Evolutionary conservation across 805 yeast species (phyloP), one percentile per base, ranked within the genome.

Genomic region (Ogataea degrootiae): DNA sequence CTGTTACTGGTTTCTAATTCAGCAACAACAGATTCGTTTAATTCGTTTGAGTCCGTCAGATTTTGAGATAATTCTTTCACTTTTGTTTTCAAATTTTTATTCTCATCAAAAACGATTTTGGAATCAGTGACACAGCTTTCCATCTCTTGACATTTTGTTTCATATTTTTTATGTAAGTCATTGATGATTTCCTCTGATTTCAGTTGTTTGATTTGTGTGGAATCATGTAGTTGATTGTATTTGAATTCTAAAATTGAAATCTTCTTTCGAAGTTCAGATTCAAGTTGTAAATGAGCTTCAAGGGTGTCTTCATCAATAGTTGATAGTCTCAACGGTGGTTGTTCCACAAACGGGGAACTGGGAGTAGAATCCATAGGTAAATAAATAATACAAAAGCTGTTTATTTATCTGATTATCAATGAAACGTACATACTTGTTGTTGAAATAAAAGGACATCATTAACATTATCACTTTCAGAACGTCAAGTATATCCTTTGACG

Each of bases 11-110:
- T 35, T 16, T 48, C 47, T 17, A 43, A 14, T 16, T 44, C 31
- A 42, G 46, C 34, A 22, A 53, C 53, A 22, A 45, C 4, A 15
- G 16, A 14, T 42, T 29, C 37, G 43, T 43, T 53, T 21, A 53
- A 47, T 6, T 29, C 41, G 3, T 23, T 43, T 9, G 39, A 8
- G n/a, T 19, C 31, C n/a, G 37, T 35, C 8, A 45, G 16, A 6
- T 26, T 35, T 6, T 37, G 37, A 2, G 21, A 42, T 19, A 41
- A 9, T 22, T 44, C 45, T 16, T 74, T 74, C 37, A 71, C 60
- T 40, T 74, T 73, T 46, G 67, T 67, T 45, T 68, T 67, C 34
- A 70, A 48, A 7, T 70, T 63, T 12, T 62, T 63, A 35, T 49
- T 54, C 42, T 45, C 52, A 23, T 53, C 56, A 14, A 42, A 48